A percentile compares a stretch with the other conserved stretches of the same genome.
Evolutionary conservation across 495 filamentous ascomycete genomes (phyloP).

Genomic region (Astrothelium macrocarpum): DNA sequence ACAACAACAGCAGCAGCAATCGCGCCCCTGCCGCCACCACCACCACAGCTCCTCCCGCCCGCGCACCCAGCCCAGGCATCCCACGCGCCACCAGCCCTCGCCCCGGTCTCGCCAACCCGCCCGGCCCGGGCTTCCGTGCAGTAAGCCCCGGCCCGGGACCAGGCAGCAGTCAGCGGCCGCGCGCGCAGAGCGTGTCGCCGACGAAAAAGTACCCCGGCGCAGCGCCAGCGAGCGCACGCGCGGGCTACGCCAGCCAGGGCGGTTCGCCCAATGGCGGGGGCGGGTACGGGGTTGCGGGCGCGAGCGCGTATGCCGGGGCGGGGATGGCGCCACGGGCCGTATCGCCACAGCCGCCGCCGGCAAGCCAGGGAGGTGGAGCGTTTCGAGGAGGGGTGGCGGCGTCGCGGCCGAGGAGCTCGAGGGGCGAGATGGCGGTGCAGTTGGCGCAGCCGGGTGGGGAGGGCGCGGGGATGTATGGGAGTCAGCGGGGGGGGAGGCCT

Average conservation of each 20-base stretch:
- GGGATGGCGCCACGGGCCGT: constrained; percentile 17
- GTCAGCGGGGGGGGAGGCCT: constrained; percentile 16
- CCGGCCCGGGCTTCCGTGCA: constrained; percentile 34
- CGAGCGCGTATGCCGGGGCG: neutral
- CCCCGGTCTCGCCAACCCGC: constrained; percentile 33
- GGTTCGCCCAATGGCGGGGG: constrained; percentile 22
- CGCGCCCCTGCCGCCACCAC: neutral
- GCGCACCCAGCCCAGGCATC: constrained; percentile 16
- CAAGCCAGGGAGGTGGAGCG: neutral
- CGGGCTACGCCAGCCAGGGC: constrained; percentile 45
- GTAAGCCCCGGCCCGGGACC: constrained; percentile 19
- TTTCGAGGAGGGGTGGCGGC: constrained; percentile 19
- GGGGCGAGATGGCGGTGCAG: constrained; percentile 63
- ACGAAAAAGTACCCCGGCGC: neutral
- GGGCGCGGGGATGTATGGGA: constrained; percentile 31
- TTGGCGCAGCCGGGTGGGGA: constrained; percentile 45
- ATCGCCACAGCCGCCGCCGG: constrained; percentile 22
- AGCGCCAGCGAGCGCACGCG: constrained; percentile 46
- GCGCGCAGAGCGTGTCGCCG: constrained; percentile 28
- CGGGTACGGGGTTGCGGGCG: neutral
- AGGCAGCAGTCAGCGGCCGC: constrained; percentile 17
- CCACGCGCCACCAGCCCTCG: constrained; percentile 28
- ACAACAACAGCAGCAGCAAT: constrained; percentile 11
- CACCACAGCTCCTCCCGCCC: constrained; percentile 5
- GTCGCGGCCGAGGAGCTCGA: constrained; percentile 55